Conservation (phyloP, 2,329 filamentous ascomycete species). For the Cadophora malorum region DNA sequence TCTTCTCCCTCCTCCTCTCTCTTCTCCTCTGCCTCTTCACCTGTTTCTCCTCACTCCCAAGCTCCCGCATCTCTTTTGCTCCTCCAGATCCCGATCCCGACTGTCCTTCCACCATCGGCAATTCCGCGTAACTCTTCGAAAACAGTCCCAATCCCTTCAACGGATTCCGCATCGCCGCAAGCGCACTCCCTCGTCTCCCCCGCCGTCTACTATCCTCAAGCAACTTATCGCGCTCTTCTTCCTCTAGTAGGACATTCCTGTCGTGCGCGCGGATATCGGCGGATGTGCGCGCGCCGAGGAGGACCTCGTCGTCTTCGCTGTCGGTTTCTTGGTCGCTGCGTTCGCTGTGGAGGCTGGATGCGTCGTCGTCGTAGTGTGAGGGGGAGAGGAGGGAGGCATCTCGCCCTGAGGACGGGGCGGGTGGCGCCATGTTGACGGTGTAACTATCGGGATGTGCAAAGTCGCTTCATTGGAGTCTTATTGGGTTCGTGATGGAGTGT, state of each 20-base stretch:
- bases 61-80: constrained; percentile 16
- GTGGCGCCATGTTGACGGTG: constrained; percentile 26
- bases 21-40: constrained; percentile 58
- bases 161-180: constrained; percentile 44
- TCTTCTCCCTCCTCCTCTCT: constrained; percentile 55
- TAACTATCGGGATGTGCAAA: neutral
- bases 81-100: neutral
- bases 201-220: constrained; percentile 58
- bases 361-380: constrained; percentile 54
- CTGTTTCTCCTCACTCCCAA: constrained; percentile 16
- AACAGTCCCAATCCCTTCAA: constrained; percentile 50
- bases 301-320: constrained; percentile 75
- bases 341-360: constrained; percentile 65
- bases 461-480: neutral
- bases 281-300: constrained; percentile 70
- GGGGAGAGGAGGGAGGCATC: constrained; percentile 42
- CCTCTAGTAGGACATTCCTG: constrained; percentile 73
- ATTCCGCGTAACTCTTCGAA: constrained; percentile 40
- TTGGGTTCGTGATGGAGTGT: neutral
- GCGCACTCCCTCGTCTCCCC: constrained; percentile 45
- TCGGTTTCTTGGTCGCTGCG: constrained; percentile 77
- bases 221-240: constrained; percentile 72
- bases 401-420: constrained; percentile 21
- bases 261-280: constrained; percentile 74
- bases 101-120: constrained; percentile 33